Evolutionary conservation across 805 yeast genomes (phyloP).

Genomic region (Ogataea trehalophila): DNA sequence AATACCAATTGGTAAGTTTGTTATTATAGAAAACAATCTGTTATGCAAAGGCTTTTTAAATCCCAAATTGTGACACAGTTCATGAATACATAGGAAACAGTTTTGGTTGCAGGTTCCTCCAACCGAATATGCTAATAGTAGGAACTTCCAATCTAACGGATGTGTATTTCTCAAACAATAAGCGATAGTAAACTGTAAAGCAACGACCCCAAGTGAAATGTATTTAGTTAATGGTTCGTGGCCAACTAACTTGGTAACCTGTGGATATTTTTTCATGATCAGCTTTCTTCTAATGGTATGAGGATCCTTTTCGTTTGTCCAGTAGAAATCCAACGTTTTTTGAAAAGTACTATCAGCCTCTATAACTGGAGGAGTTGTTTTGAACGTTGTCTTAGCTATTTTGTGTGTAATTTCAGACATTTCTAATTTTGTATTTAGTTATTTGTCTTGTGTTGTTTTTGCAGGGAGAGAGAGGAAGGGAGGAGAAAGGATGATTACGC

Average conservation of each 20-base stretch:
- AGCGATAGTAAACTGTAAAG: constrained; percentile 63
- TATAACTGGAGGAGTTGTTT: constrained; percentile 22
- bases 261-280: constrained; percentile 72
- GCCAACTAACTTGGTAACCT: constrained; percentile 75
- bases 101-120: constrained; percentile 89
- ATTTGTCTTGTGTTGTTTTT: too few species aligned
- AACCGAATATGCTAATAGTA: constrained; percentile 63
- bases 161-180: constrained; percentile 52
- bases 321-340: constrained; percentile 54
- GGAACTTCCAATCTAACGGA: constrained; percentile 48
- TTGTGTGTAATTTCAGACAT: constrained; percentile 21
- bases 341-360: constrained; percentile 16
- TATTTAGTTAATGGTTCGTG: constrained; percentile 84
- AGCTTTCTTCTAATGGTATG: constrained; percentile 69
- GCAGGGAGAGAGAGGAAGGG: too few species aligned
- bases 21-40: constrained; percentile 68
- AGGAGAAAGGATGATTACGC: too few species aligned
- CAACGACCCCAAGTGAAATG: constrained; percentile 60
- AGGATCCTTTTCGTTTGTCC: constrained; percentile 82
- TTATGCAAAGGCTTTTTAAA: constrained; percentile 76
- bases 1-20: constrained; percentile 82
- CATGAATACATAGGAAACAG: constrained; percentile 83
- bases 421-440: too few species aligned
- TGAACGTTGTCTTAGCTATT: constrained; percentile 13
- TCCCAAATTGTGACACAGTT: constrained; percentile 76